Evolutionary conservation across 73 alveolate species (phyloP).

Genomic region (Uronychia binucleata): DNA sequence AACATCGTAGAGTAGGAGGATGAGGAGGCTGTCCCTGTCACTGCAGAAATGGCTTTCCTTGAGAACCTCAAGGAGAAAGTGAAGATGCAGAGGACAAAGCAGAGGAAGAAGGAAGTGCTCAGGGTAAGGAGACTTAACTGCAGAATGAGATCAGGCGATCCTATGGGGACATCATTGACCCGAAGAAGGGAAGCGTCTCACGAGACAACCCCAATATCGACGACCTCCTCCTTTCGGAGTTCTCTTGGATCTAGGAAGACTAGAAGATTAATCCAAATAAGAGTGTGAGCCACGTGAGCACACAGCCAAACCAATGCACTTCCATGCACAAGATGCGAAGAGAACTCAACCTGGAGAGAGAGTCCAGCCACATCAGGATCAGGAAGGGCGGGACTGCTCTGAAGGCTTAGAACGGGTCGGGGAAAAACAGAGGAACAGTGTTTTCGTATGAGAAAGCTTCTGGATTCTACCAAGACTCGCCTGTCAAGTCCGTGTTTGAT

Average conservation of each 20-base stretch:
- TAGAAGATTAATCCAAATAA: background rate
- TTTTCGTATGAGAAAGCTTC: background rate
- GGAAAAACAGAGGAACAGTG: background rate
- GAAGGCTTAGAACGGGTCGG: background rate
- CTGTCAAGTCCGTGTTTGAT: background rate
- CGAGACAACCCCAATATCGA: background rate
- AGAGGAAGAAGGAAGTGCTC: background rate
- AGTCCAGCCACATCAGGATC: background rate
- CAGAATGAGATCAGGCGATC: too few species aligned
- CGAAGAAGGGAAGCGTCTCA: background rate
- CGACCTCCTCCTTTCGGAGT: background rate
- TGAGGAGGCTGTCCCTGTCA: too few species aligned
- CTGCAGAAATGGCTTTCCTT: too few species aligned
- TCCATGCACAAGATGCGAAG: background rate
- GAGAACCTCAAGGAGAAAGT: background rate
- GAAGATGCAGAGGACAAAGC: background rate
- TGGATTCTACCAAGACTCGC: background rate
- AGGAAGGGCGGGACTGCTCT: background rate
- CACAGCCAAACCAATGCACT: background rate
- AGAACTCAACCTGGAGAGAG: background rate
- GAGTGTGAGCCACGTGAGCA: background rate
- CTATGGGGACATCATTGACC: background rate
- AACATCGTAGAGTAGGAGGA: too few species aligned
- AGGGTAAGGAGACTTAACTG: too few species aligned
- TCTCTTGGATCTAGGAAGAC: background rate